Conservation (phyloP, 805 yeast genomes). For the Ogataea siamensis region DNA sequence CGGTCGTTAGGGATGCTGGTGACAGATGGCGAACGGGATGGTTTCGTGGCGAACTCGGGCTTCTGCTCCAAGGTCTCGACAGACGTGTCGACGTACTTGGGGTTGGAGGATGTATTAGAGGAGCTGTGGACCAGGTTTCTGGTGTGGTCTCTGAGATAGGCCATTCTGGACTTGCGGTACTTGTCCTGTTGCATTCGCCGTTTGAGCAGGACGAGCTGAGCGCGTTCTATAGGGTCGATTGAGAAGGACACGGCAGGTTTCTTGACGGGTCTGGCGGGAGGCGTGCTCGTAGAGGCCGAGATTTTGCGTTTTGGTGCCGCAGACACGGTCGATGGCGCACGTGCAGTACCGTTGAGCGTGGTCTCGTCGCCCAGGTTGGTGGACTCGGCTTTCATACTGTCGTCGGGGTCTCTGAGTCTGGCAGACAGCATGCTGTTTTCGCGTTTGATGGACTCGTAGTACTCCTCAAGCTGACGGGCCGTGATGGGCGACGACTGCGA, state of each 20-base stretch:
- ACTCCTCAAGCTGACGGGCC: conserved; percentile 28
- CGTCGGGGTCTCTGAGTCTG: conserved; percentile 15
- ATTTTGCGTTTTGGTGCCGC: conserved; percentile 5
- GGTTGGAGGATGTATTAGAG: conserved; percentile 12
- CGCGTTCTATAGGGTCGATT: conserved; percentile 34
- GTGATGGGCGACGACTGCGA: conserved; percentile 21
- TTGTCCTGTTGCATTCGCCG: conserved; percentile 42
- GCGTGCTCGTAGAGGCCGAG: conserved; percentile 1
- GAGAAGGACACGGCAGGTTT: conserved; percentile 12
- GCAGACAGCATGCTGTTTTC: conserved; percentile 22
- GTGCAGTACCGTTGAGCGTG: neutral
- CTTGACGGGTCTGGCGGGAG: conserved; percentile 1
- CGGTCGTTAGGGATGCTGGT: conserved; percentile 22
- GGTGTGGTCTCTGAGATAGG: conserved; percentile 38
- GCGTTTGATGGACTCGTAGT: conserved; percentile 27
- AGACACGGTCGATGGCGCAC: conserved; percentile 1
- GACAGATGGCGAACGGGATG: neutral
- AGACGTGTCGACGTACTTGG: conserved; percentile 24
- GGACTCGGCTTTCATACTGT: conserved; percentile 16
- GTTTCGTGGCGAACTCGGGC: conserved; percentile 11
- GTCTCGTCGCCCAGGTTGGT: conserved; percentile 12
- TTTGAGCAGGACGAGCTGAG: conserved; percentile 32
- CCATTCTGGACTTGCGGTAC: conserved; percentile 46
- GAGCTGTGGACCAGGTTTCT: conserved; percentile 24
- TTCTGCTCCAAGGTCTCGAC: conserved; percentile 20